Evolutionary conservation across 768 basidiomycete genomes (phyloP), one percentile per base, ranked within the genome.

Genomic region (Lentinula sp.): DNA sequence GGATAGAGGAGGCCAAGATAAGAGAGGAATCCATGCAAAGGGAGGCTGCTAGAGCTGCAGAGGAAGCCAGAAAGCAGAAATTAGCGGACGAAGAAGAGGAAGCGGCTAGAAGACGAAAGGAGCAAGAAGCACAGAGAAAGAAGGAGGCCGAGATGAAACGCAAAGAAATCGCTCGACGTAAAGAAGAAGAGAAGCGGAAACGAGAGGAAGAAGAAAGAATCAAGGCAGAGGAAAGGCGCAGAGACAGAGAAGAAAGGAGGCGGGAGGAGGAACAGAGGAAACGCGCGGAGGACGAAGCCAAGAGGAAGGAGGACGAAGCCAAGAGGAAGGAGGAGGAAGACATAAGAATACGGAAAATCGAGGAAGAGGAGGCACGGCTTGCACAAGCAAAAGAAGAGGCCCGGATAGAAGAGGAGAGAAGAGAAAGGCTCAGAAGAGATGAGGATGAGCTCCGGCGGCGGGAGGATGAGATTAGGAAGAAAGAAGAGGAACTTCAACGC

Each of bases 201-300:
- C 6, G 18, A 28, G 35, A 49, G 45, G 53, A 32, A 42, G 61
- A 61, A 37, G 54, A 49, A 42, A 56, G 37, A 37, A 18, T 7
- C 18, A 20, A 57, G 18, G 45, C 35, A 68, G 77, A 76, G 66
- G 70, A 73, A 59, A n/a, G n/a, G n/a, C n/a, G n/a, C n/a, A n/a
- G n/a, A n/a, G n/a, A n/a, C n/a, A n/a, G n/a, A 68, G 77, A 76
- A 65, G 70, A 73, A 59, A 76, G 73, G 55, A 70, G 72, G 45
- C 62, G 65, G 41, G 51, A 63, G 65, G 64, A 61, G 13, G 52
- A 61, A 39, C 46, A 32, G 18, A 15, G 20, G 48, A 50, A 23
- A 28, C 20, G 51, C 57, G 52, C 43, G 10, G 15, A 41, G 15
- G 53, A 46, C 3, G 52, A 62, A 48, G 66, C 65, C 65, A 63